Base-by-base conservation (phyloP, 2,329 filamentous ascomycete genomes). In the Colletotrichum tropicale region DNA sequence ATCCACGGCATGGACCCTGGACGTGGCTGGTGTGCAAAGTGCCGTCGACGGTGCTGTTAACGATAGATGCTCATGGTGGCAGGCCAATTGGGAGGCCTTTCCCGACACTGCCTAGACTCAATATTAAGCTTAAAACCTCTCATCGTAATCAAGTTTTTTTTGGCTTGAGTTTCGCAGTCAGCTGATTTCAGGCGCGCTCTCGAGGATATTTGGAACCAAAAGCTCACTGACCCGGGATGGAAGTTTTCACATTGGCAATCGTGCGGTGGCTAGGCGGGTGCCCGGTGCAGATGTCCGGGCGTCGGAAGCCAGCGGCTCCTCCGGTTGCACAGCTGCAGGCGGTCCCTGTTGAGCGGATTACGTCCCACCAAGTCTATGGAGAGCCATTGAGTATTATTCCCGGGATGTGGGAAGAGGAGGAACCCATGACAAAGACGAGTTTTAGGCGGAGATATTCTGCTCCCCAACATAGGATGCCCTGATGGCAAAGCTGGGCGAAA, bases 371-470 rank as follows among this genome's bases (percentile, higher is more conserved):
- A 15, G 34, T 21, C 43, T n/a, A 21, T 48, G 43, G 28, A 24
- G 28, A 55, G 9, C 32, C 48, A 16, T 43, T 28, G 16, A 21
- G 32, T 55, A 24, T 61, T 61, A n/a, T 61, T 26, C 10, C 72
- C 38, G 38, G 72, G 61, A 71, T 64, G 68, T 62, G 61, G 68
- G 68, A 30, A 66, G 52, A 66, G 61, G 52, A 38, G 72, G 61
- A 62, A 32, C 38, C 61, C 68, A 71, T 62, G 68, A 48, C 26
- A 32, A 55, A 18, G 52, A 52, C 28, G 5, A 15, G 15, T 55
- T 16, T n/a, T 32, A n/a, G 28, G 58, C 58, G 10, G 32, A 61
- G 66, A 56, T 48, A n/a, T 36, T 32, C 16, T 34, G 58, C 66
- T 74, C 24, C 3, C n/a, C 26, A 38, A 36, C 12, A 26, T 43